These are phyloP conservation scores for Thraustotheca clavata DNA, from an alignment of 352 stramenopile genomes.

Conservation along the genomic window DNA sequence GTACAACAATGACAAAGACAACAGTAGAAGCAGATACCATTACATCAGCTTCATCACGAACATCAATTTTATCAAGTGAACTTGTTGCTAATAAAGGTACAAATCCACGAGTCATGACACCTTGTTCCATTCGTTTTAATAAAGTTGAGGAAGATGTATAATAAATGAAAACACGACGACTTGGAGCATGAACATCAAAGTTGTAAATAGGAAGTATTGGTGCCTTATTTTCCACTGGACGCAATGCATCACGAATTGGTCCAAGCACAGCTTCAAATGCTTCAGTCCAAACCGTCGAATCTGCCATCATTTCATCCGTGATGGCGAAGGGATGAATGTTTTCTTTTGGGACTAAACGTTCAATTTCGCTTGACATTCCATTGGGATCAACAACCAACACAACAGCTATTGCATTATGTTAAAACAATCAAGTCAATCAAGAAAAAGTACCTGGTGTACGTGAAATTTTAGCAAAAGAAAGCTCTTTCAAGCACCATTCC, in stretches of 20 bases:
- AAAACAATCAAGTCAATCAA: conserved; percentile 30
- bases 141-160: background rate
- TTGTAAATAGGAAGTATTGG: background rate
- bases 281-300: background rate
- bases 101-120: background rate
- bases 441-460: conserved; percentile 8
- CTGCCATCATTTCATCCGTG: background rate
- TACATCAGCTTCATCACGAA: conserved; percentile 21
- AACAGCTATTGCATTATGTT: conserved; percentile 9
- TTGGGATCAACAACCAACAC: background rate
- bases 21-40: background rate
- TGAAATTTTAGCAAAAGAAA: conserved; percentile 10
- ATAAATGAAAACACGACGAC: conserved; percentile 12
- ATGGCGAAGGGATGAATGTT: background rate
- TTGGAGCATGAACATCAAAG: background rate
- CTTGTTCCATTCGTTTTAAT: background rate
- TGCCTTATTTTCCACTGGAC: too few species aligned
- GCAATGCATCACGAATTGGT: background rate
- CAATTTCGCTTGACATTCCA: conserved; percentile 20
- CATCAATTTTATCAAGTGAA: background rate
- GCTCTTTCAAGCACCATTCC: conserved; percentile 41
- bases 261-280: background rate
- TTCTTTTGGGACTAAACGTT: conserved; percentile 4
- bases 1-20: background rate
- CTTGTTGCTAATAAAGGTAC: background rate